Evolutionary conservation across 176 grass and related monocot species (phyloP), one percentile per base, ranked within the genome.

Genomic region (Zizania latifolia): DNA sequence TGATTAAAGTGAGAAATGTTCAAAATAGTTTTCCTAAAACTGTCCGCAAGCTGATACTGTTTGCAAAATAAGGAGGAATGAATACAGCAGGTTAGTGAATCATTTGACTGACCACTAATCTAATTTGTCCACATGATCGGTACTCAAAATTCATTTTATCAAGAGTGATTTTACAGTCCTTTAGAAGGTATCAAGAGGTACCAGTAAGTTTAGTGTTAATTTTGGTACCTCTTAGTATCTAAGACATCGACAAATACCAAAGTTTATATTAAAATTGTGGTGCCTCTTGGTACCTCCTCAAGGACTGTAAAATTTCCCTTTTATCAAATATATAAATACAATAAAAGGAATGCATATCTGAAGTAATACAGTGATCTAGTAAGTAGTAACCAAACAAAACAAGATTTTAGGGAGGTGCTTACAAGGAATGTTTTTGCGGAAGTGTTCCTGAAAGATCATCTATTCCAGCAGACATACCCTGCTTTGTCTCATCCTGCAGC

Each of bases 401-500:
- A 37, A 38, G 2, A 40, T 57, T 40, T 62, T 15, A 64, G 3
- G 17, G 14, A 72, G 22, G 41, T 65, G 6, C 84, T 65, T 90
- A 93, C 83, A 87, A 58, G 23, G 40, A 87, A 65, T 48, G 73
- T 1, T 85, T 84, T 22, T 87, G 39, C 37, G 85, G 70, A 48
- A 68, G 12, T 41, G 72, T 86, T 71, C 71, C 61, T 77, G 83
- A 51, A 32, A 74, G 61, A 43, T 50, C 62, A 8, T 84, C 78
- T 8, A 65, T 40, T 68, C 39, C 45, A 66, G 22, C 39, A 65
- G 82, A 59, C 19, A 72, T 62, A 65, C 29, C 72, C 43, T 63
- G 83, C 75, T 92, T 89, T 77, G 70, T 82, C 34, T 74, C 55
- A 65, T 57, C 83, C 79, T 86, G 79, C 68, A 74, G 70, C 23